A percentile compares a stretch with the other conserved stretches of the same genome.
Evolutionary conservation across 108 stramenopile genomes (phyloP).

Genomic region (Nitzschia inconspicua): DNA sequence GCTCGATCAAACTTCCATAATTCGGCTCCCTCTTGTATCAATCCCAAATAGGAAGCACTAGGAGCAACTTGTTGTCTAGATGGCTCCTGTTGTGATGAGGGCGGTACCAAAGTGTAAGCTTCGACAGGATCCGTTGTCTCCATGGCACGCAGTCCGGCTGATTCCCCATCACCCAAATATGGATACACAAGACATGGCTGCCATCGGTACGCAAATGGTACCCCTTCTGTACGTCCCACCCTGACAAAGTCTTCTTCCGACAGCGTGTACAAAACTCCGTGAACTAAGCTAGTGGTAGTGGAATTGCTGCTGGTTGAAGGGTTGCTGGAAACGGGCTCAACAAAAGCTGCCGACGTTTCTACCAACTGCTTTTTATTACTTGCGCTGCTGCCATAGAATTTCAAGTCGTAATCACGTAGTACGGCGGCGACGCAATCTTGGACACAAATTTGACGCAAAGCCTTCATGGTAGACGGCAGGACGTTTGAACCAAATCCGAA

Average conservation of each 20-base stretch:
- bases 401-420: slow-evolving; percentile 46
- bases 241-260: slow-evolving; percentile 59
- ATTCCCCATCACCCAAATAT: slow-evolving; percentile 49
- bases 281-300: slow-evolving; percentile 25
- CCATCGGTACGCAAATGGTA: slow-evolving; percentile 66
- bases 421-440: slow-evolving; percentile 50
- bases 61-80: slow-evolving; percentile 31
- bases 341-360: slow-evolving; percentile 63
- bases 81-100: slow-evolving; percentile 11
- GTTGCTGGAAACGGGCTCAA: slow-evolving; percentile 8
- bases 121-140: slow-evolving; percentile 10
- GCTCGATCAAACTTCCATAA: slow-evolving; percentile 55
- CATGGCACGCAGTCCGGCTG: slow-evolving; percentile 12
- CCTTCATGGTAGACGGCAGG: slow-evolving; percentile 59
- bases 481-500: slow-evolving; percentile 81
- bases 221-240: slow-evolving; percentile 70
- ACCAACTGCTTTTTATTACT: slow-evolving; percentile 20
- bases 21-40: slow-evolving; percentile 57
- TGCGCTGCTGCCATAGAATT: slow-evolving; percentile 47
- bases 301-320: background rate
- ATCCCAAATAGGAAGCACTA: slow-evolving; percentile 58
- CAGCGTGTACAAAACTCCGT: slow-evolving; percentile 71
- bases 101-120: slow-evolving; percentile 52
- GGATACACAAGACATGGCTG: slow-evolving; percentile 53
- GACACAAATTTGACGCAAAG: slow-evolving; percentile 39